These are phyloP conservation scores for Passiflora organensis DNA, from an alignment of 345 rosid species.

Conservation along the genomic window DNA sequence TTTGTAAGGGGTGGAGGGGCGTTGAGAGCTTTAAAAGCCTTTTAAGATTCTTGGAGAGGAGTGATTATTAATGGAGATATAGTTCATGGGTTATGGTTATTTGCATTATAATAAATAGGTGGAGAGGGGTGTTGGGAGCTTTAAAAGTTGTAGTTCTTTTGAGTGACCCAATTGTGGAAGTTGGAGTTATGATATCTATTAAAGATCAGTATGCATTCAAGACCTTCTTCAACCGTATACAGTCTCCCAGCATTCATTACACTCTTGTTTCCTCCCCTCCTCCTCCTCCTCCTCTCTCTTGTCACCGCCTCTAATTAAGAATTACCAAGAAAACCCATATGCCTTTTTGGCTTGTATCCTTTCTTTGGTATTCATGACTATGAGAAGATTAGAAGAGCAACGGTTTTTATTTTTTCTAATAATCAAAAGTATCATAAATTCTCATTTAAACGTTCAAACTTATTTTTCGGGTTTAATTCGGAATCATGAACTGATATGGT, in stretches of 20 bases:
- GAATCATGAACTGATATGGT: no score
- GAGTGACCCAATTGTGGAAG: constrained; percentile 46
- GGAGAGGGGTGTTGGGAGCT: constrained; percentile 39
- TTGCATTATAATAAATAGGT: constrained; percentile 10
- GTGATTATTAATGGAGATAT: constrained; percentile 11
- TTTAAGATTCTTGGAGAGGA: neutral
- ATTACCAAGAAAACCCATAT: neutral
- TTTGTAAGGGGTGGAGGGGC: no score
- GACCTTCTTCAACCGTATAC: constrained; percentile 45
- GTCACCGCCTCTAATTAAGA: constrained; percentile 40
- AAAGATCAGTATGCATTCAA: constrained; percentile 34
- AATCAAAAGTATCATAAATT: no score
- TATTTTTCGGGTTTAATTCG: no score
- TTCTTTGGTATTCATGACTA: no score
- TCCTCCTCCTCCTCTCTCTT: constrained; percentile 13
- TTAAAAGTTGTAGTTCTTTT: constrained; percentile 28
- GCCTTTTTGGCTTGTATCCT: constrained; percentile 23
- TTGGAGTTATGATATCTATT: constrained; percentile 40
- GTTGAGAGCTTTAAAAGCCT: no score
- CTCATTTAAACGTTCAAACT: no score
- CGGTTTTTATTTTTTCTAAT: no score
- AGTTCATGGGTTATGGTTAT: constrained; percentile 16
- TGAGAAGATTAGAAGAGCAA: no score
- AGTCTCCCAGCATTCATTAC: constrained; percentile 40
- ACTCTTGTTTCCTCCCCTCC: no score